Evolutionary conservation across 2,329 filamentous ascomycete species (phyloP), one percentile per base, ranked within the genome.

Genomic region (Chalara sp.): DNA sequence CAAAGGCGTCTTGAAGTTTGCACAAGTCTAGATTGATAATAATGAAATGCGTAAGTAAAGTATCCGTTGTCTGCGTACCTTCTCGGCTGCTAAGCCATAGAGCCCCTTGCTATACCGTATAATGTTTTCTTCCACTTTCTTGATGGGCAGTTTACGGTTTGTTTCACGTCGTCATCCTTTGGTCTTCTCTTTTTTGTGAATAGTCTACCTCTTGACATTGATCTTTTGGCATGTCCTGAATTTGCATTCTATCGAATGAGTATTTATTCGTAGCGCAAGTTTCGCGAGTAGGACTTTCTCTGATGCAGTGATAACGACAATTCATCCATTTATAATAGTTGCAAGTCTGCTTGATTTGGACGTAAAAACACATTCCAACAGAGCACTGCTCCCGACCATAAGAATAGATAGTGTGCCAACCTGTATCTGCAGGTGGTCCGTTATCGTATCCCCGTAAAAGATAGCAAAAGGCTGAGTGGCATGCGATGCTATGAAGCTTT

Each of bases 271-370:
- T 85, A 55, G 92, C 92, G 72, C 92, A 97, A 39, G 92, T 96
- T 76, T 97, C 92, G 63, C 92, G 92, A 59, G 88, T 96, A 58
- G 91, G 87, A 73, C 95, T 93, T 69, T 96, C 92, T 71, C 89
- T 90, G 70, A 87, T 85, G 78, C 92, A 97, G 68, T 95, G 91
- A 69, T 91, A 81, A 59, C 87, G 84, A 75, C 96, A 96, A 72
- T 85, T 86, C 59, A 88, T 87, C 91, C 91, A 97, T 70, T 90
- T 89, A 84, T 87, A 96, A 78, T 89, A 92, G 65, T 87, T 87
- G 73, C 92, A 97, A 52, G 70, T 70, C 79, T 87, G 96, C 61
- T 83, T 80, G 68, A 86, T 89, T 71, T 92, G 87, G 65, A 96
- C 90, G 76, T 91, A 97, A 77, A 93, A 96, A 75, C 92, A 96